phyloP scores from a whole-genome alignment of 257 asterid genomes.

The Orobanche coerulescens region DNA sequence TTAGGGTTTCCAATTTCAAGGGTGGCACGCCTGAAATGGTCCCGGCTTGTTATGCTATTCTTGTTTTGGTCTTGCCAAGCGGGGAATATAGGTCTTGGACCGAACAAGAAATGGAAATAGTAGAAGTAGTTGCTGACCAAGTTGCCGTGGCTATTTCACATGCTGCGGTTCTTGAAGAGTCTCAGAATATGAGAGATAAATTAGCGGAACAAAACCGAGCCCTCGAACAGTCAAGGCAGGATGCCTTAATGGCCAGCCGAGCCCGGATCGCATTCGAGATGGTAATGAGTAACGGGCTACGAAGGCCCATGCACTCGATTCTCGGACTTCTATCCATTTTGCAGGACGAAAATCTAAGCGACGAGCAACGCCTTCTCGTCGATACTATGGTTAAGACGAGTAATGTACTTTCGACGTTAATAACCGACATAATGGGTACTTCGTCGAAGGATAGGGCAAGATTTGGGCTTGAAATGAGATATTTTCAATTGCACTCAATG shows the following conservation, averaged over 20 bases:
- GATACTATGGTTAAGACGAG: constrained; percentile 68
- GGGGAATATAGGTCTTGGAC: constrained; percentile 64
- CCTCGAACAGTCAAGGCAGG: constrained; percentile 66
- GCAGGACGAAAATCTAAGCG: constrained; percentile 54
- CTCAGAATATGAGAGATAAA: constrained; percentile 68
- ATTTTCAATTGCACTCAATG: constrained; percentile 59
- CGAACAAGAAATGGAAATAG: constrained; percentile 68
- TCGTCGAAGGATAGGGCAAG: constrained; percentile 50
- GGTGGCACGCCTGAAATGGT: constrained; percentile 87
- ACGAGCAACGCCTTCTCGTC: constrained; percentile 57
- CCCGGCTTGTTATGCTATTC: constrained; percentile 78
- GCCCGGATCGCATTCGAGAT: constrained; percentile 73
- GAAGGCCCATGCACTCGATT: constrained; percentile 91
- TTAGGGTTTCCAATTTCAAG: constrained; percentile 67
- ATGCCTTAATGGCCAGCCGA: constrained; percentile 76
- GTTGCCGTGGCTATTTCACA: constrained; percentile 96
- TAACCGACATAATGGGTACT: constrained; percentile 69
- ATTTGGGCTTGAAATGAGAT: constrained; percentile 53
- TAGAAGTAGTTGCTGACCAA: constrained; percentile 82
- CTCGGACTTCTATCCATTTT: constrained; percentile 64
- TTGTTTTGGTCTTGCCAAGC: constrained; percentile 77
- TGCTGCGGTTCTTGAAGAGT: constrained; percentile 90
- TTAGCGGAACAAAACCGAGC: constrained; percentile 74
- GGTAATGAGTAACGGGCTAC: constrained; percentile 78
- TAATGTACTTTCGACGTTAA: constrained; percentile 60